Evolutionary conservation across 768 basidiomycete species (phyloP).

Genomic region (Trametes punicea): DNA sequence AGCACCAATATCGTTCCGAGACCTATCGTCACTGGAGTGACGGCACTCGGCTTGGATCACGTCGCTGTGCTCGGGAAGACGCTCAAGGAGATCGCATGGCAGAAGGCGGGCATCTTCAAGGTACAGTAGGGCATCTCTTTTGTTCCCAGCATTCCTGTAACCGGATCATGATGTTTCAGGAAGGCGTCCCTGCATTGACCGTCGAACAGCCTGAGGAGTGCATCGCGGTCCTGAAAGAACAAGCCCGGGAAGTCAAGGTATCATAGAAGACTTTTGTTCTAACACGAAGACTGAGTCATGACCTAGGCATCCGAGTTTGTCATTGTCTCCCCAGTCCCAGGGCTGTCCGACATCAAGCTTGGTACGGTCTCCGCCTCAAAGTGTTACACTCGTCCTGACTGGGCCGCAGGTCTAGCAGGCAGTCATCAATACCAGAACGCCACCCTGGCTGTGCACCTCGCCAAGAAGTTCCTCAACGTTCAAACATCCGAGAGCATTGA

Average conservation of each 20-base stretch:
- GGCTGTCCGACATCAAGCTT: conserved; percentile 53
- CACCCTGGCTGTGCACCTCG: conserved; percentile 73
- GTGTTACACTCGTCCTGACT: neutral
- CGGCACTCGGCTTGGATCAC: conserved; percentile 92
- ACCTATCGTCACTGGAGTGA: conserved; percentile 87
- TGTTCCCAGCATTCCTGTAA: neutral
- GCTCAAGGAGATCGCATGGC: conserved; percentile 84
- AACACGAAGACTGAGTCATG: conserved; percentile 4
- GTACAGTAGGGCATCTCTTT: too few relatives aligned
- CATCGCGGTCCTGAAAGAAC: conserved; percentile 60
- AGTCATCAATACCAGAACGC: conserved; percentile 88
- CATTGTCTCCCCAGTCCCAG: conserved; percentile 52
- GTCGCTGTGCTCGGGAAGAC: conserved; percentile 84
- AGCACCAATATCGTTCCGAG: conserved; percentile 93
- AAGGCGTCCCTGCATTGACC: conserved; percentile 81
- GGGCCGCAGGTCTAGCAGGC: conserved; percentile 71
- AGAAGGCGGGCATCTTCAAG: conserved; percentile 98
- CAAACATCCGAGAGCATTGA: conserved; percentile 29
- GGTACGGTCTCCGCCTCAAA: conserved; percentile 39
- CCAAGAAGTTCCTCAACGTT: conserved; percentile 55
- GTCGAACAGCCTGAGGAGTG: conserved; percentile 74
- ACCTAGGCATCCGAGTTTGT: conserved; percentile 64
- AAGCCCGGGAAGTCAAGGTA: conserved; percentile 68
- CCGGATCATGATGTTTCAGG: conserved; percentile 42
- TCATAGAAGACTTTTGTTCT: conserved; percentile 1